Conservation (phyloP, 176 grass and related monocot genomes). For the Carex parvula region DNA sequence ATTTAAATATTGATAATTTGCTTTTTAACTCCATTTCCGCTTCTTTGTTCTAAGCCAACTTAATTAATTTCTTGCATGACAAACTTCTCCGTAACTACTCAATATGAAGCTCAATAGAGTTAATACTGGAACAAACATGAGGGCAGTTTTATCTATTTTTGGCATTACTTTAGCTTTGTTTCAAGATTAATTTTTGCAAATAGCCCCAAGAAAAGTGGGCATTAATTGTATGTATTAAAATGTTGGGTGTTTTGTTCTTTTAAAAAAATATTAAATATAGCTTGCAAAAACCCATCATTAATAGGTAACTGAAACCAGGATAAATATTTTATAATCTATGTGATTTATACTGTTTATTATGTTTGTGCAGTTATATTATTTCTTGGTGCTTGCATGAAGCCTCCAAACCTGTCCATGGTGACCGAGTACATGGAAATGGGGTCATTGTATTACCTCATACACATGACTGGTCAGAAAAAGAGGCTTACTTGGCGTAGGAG, state of each 20-base stretch:
- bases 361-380: constrained; percentile 89
- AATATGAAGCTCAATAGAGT: background rate
- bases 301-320: constrained; percentile 10
- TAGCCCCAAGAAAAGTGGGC: background rate
- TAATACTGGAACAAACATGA: background rate
- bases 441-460: constrained; percentile 96
- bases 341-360: constrained; percentile 21
- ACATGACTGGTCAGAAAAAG: constrained; percentile 98
- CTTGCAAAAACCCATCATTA: background rate
- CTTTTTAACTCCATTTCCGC: background rate
- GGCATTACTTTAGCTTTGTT: background rate
- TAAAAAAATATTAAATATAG: background rate
- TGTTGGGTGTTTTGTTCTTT: background rate
- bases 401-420: constrained; percentile 96
- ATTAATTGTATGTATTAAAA: background rate
- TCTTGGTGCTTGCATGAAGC: constrained; percentile 98
- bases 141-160: background rate
- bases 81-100: background rate
- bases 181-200: background rate
- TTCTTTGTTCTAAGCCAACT: background rate
- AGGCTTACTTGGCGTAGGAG: constrained; percentile 97
- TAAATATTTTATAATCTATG: constrained; percentile 23
- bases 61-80: background rate
- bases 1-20: background rate
- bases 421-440: constrained; percentile 99